phyloP scores from a whole-genome alignment of 495 filamentous ascomycete genomes.

The Geoglossum glabrum region DNA sequence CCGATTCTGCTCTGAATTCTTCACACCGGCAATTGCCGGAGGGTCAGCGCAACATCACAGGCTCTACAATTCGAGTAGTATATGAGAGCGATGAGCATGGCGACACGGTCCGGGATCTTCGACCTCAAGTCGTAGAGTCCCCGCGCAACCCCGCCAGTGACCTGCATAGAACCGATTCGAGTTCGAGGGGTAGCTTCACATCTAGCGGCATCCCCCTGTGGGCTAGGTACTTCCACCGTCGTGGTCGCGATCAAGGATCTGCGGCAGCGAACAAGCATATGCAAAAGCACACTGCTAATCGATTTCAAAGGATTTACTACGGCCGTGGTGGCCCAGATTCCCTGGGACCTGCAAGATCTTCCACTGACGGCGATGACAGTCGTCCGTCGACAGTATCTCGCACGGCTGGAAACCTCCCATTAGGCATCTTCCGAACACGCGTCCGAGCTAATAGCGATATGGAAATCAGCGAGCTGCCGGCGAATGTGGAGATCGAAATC shows the following conservation, averaged over 20 bases:
- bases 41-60: constrained; percentile 16
- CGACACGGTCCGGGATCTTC: constrained; percentile 19
- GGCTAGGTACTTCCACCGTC: constrained; percentile 25
- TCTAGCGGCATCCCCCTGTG: constrained; percentile 38
- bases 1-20: not conserved
- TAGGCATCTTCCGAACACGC: not conserved
- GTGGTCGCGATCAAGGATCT: constrained; percentile 3
- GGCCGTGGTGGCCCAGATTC: not conserved
- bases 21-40: not conserved
- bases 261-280: not conserved
- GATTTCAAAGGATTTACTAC: constrained; percentile 2
- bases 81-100: constrained; percentile 15
- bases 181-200: constrained; percentile 24
- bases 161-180: not conserved
- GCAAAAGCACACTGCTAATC: not conserved
- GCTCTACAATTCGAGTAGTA: constrained; percentile 29
- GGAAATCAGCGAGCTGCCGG: constrained; percentile 1
- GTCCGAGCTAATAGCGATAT: not conserved
- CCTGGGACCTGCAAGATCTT: not conserved
- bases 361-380: not conserved
- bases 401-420: not conserved
- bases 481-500: constrained; percentile 7
- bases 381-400: not conserved
- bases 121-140: constrained; percentile 10
- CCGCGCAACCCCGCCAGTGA: not conserved